phyloP scores from a whole-genome alignment of 495 filamentous ascomycete species.

The Friedmanniomyces endolithicus region DNA sequence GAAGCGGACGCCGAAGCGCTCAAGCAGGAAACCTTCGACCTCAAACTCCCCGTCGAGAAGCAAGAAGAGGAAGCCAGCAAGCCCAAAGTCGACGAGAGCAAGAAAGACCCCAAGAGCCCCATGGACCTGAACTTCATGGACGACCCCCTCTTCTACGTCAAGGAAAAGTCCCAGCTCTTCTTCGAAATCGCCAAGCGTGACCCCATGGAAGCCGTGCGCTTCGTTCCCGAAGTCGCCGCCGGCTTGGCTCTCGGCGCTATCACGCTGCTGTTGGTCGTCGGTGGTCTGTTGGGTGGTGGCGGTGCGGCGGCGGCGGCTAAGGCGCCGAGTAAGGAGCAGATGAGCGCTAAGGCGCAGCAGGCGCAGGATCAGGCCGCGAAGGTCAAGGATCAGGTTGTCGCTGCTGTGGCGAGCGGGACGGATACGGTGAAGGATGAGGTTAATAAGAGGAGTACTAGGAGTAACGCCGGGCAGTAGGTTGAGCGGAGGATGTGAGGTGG shows the following conservation, averaged over 20 bases:
- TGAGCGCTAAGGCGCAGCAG: slow-evolving; percentile 27
- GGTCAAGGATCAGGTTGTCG: slow-evolving; percentile 67
- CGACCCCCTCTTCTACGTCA: slow-evolving; percentile 77
- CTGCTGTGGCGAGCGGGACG: slow-evolving; percentile 51
- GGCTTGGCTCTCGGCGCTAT: slow-evolving; percentile 56
- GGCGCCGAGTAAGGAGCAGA: slow-evolving; percentile 39
- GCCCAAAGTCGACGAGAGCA: slow-evolving; percentile 59
- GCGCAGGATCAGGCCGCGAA: slow-evolving; percentile 59
- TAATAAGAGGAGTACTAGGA: slow-evolving; percentile 51
- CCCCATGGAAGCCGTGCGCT: slow-evolving; percentile 80
- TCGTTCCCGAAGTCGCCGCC: slow-evolving; percentile 81
- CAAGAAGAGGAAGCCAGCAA: slow-evolving; percentile 68
- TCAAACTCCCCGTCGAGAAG: slow-evolving; percentile 80
- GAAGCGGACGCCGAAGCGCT: slow-evolving; percentile 83
- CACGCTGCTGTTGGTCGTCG: slow-evolving; percentile 55
- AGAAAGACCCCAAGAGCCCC: slow-evolving; percentile 40
- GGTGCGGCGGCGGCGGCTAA: slow-evolving; percentile 40
- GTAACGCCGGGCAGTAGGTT: not conserved
- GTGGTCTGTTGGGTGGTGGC: slow-evolving; percentile 44
- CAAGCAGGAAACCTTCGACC: slow-evolving; percentile 79
- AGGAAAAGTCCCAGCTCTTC: slow-evolving; percentile 41
- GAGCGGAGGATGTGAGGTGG: not conserved
- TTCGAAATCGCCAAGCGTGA: slow-evolving; percentile 48
- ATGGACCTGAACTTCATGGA: slow-evolving; percentile 79
- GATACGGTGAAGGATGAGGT: slow-evolving; percentile 37